Evolutionary conservation across 2,329 filamentous ascomycete genomes (phyloP).

Genomic region (Colletotrichum nymphaeae): DNA sequence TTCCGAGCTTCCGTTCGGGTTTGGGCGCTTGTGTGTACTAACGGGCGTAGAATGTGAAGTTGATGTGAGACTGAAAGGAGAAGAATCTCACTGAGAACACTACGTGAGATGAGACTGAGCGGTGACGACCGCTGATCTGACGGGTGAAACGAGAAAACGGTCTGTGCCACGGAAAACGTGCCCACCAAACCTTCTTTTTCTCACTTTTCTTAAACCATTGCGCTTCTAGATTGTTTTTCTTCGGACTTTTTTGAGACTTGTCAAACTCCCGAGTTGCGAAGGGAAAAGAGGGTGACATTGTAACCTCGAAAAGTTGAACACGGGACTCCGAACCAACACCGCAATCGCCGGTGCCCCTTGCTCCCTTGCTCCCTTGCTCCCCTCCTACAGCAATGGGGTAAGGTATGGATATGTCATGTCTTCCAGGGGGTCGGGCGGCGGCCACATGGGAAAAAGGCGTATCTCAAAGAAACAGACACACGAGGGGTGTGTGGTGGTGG

Average conservation of each 20-base stretch:
- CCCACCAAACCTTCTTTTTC: constrained; percentile 22
- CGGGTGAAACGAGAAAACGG: constrained; percentile 32
- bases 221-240: not conserved
- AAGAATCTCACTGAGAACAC: not conserved
- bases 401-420: not conserved
- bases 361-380: not conserved
- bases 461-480: not conserved
- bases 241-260: not conserved
- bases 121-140: constrained; percentile 11
- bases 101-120: constrained; percentile 17
- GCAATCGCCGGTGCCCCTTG: not conserved
- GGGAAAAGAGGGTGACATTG: not conserved
- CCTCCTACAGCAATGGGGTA: not conserved
- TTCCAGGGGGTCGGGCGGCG: not conserved
- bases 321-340: not conserved
- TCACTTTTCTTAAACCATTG: not conserved
- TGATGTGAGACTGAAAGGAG: constrained; percentile 1
- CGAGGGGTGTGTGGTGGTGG: not conserved
- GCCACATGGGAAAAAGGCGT: not conserved
- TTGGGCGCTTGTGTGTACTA: not conserved
- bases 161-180: constrained; percentile 29
- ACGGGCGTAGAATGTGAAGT: not conserved
- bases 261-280: not conserved
- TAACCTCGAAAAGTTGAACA: not conserved
- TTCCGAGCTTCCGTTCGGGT: constrained; percentile 3